phyloP scores from a whole-genome alignment of 192 early-diverging fungal species.

The Entrophospora sp. region DNA sequence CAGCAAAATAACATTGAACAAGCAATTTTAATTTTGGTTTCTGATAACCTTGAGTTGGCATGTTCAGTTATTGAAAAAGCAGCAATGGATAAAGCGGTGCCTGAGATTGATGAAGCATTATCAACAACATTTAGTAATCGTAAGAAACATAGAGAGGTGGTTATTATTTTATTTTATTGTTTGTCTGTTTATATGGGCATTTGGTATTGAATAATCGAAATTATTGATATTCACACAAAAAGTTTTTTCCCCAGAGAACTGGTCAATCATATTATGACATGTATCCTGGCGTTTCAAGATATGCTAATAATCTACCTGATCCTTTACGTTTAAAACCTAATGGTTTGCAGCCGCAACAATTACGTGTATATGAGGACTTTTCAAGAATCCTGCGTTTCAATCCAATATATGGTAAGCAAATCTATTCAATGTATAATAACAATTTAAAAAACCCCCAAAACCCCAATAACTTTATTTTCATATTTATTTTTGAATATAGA shows the following conservation, averaged over 20 bases:
- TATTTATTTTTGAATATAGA: not conserved
- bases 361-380: constrained; percentile 85
- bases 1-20: constrained; percentile 71
- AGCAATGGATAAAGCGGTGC: constrained; percentile 88
- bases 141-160: constrained; percentile 74
- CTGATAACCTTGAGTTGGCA: constrained; percentile 90
- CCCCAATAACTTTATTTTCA: too few relatives aligned
- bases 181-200: constrained; percentile 1
- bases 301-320: constrained; percentile 81
- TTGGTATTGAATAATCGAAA: too few relatives aligned
- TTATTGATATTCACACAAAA: too few relatives aligned
- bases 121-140: constrained; percentile 57
- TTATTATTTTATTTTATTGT: not conserved
- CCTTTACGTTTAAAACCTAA: constrained; percentile 74
- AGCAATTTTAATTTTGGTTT: constrained; percentile 73
- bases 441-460: too few relatives aligned
- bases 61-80: constrained; percentile 93
- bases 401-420: constrained; percentile 22
- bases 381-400: constrained; percentile 55
- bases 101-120: constrained; percentile 88
- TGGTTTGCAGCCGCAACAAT: constrained; percentile 66
- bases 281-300: constrained; percentile 65
- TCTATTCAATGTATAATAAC: constrained; percentile 15
- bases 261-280: constrained; percentile 90
- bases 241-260: constrained; percentile 40